Evolutionary conservation across 2,329 filamentous ascomycete genomes (phyloP), one percentile per base, ranked within the genome.

Genomic region (Talaromyces sp.): DNA sequence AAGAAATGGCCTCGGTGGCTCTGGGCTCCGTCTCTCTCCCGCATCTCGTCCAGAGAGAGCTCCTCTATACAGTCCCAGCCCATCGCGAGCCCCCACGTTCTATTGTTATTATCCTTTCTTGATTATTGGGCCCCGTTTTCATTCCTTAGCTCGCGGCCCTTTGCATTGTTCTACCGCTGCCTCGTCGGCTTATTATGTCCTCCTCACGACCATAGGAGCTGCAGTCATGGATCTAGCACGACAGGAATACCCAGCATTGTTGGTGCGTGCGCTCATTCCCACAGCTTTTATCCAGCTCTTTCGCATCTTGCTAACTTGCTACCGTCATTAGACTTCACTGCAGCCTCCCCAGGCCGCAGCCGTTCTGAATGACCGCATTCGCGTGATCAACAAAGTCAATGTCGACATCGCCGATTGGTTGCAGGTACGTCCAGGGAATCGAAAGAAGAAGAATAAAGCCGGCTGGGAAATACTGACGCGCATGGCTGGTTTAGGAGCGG

Each of bases 401-500:
- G 78, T 82, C 68, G 92, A 97, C 73, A 91, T 99, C 71, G 93
- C 93, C 75, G 93, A 98, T 79, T 99, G 93, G 92, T 84, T 99
- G 65, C 90, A 93, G 88, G 93, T 96, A 86, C 93, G 92, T 67
- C 59, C 57, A 64, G 39, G 28, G 59, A 36, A 51, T 19, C 9
- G 22, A 36, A 4, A 15, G 22, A 1, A 19, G 13, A 17, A 30
- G n/a, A 19, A n/a, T 25, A 17, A 6, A 36, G 6, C 13, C 5
- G 25, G 22, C 22, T 30, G 22, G 11, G 10, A 10, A 19, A 9
- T 53, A 17, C 25, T 60, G 44, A 63, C 13, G 6, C 49, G 9
- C 30, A 27, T 32, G n/a, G 17, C 9, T 22, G 22, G 22, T 30
- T n/a, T 44, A 98, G 93, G 95, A 99, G 81, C 91, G 95, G 69